Evolutionary conservation across 2,329 filamentous ascomycete genomes (phyloP), one percentile per base, ranked within the genome.

Genomic region (Pseudogymnoascus sp.): DNA sequence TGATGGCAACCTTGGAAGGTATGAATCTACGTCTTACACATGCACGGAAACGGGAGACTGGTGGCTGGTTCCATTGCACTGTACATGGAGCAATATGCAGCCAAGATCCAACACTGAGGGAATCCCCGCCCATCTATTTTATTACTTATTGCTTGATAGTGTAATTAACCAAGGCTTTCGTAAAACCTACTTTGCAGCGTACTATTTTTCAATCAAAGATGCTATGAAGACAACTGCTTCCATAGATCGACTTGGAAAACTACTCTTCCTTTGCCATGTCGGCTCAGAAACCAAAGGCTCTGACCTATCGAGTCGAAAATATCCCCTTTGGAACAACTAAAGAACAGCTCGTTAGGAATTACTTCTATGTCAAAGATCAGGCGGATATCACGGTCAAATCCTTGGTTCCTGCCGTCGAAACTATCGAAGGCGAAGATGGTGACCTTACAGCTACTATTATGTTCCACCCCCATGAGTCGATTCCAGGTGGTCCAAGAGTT

Each of bases 291-390:
- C 2, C 8, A 5, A 43, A 43, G 40, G 40, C 40, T 43, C 9
- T 43, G 40, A 25, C 60, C 38, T 61, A 34, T 23, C 59, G 63
- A 9, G 60, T 64, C 14, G 59, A 64, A 12, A 64, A 64, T 31
- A 62, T 64, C 8, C 63, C 63, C 7, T n/a, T 38, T n/a, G 42
- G 34, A 28, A 46, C 18, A 14, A 62, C 63, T 18, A 62, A 59
- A 34, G 63, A 64, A 12, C n/a, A 46, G 5, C 63, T 64, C 3
- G 40, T 43, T 5, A 62, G 23, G 16, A 23, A 62, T 37, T 25
- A 3, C 38, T 62, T 53, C 18, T 53, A 62, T 37, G 28, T 18
- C 25, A 40, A 62, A n/a, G 63, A 64, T 56, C 60, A 62, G 21
- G 40, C 61, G 12, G 23, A 49, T 43, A 62, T 23, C 16, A 42